A percentile compares a stretch with the other conserved stretches of the same genome.
Evolutionary conservation across 2,329 filamentous ascomycete genomes (phyloP).

Genomic region (Cladophialophora exuberans): DNA sequence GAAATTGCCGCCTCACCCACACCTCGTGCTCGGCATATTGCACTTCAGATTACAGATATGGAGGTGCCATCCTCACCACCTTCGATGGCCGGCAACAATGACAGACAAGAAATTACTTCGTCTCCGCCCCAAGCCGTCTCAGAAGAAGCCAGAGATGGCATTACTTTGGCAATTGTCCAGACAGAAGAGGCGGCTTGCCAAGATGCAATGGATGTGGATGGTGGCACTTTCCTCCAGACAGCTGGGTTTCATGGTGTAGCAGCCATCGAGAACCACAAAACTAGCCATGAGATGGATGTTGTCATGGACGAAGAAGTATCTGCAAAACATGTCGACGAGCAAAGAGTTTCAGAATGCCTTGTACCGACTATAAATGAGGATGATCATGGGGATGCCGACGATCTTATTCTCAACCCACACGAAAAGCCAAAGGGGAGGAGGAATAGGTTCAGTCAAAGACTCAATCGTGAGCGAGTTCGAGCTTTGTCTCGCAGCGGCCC

Average conservation of each 20-base stretch:
- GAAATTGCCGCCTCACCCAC: conserved; percentile 33
- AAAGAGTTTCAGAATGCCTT: too few relatives aligned
- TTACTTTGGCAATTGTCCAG: conserved; percentile 19
- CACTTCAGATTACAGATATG: conserved; percentile 25
- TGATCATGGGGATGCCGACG: too few relatives aligned
- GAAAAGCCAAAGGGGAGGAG: too few relatives aligned
- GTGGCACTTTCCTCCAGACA: background rate
- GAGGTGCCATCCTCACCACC: conserved; percentile 35
- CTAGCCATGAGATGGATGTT: too few relatives aligned
- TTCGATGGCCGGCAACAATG: conserved; percentile 26
- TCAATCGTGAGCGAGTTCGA: too few relatives aligned
- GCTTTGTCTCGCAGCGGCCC: too few relatives aligned
- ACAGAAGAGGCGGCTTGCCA: background rate
- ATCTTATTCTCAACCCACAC: too few relatives aligned
- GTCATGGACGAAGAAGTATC: too few relatives aligned
- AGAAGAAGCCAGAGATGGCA: conserved; percentile 17
- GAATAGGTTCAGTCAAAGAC: too few relatives aligned
- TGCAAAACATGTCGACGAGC: too few relatives aligned
- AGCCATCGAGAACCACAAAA: too few relatives aligned
- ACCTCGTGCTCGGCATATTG: conserved; percentile 28
- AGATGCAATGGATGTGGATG: background rate
- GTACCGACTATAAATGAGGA: too few relatives aligned
- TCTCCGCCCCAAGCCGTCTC: conserved; percentile 22
- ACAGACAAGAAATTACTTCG: conserved; percentile 18
- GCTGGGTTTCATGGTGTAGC: background rate